Percentiles rank a stretch among this genome's conserved stretches.
phyloP scores from a whole-genome alignment of 768 basidiomycete species.

The Trametes cubensis region DNA sequence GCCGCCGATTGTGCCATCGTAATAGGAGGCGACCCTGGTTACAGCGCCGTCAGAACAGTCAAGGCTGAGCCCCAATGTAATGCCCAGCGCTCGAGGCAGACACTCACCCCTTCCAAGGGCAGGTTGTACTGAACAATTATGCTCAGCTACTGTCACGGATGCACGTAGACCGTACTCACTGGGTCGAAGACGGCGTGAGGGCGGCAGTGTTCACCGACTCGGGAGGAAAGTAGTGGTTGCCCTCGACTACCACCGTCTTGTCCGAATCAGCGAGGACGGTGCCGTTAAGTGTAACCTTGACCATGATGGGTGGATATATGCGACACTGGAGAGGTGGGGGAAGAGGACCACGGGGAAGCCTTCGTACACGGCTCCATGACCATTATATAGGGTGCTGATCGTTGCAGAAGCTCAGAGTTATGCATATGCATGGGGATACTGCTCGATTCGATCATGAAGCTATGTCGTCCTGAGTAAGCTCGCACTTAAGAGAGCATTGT shows the following conservation, averaged over 20 bases:
- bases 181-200: slow-evolving; percentile 55
- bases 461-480: no score
- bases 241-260: slow-evolving; percentile 60
- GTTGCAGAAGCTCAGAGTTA: neutral
- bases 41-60: neutral
- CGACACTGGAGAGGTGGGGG: neutral
- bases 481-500: no score
- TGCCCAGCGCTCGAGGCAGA: no score
- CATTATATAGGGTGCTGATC: slow-evolving; percentile 11
- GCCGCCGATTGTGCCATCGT: slow-evolving; percentile 55
- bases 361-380: neutral
- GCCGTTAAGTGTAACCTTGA: slow-evolving; percentile 58
- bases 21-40: slow-evolving; percentile 64
- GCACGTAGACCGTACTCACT: slow-evolving; percentile 37
- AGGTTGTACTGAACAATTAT: slow-evolving; percentile 46
- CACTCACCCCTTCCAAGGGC: slow-evolving; percentile 74
- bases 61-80: no score
- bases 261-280: slow-evolving; percentile 59
- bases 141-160: neutral
- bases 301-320: slow-evolving; percentile 26
- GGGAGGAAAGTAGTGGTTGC: slow-evolving; percentile 77
- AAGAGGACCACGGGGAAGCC: neutral
- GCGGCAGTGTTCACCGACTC: slow-evolving; percentile 47
- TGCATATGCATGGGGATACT: neutral
- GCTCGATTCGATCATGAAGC: neutral